Evolutionary conservation across 306 rosid species (phyloP).

Genomic region (Dicorynia guianensis): DNA sequence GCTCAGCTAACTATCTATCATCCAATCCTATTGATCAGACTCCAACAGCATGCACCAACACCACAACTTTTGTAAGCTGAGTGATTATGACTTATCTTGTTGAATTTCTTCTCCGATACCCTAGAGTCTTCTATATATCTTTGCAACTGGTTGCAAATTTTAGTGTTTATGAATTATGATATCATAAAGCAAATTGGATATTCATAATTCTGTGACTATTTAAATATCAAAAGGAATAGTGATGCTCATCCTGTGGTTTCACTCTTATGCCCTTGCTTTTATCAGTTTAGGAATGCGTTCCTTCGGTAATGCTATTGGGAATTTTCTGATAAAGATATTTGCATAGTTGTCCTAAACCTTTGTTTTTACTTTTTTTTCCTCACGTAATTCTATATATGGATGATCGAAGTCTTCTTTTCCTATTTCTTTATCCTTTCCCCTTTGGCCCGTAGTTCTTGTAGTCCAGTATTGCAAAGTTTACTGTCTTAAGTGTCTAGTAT

Average conservation of each 20-base stretch:
- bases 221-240: background rate
- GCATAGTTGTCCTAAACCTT: slow-evolving; percentile 6
- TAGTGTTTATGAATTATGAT: background rate
- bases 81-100: slow-evolving; percentile 39
- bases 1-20: slow-evolving; percentile 47
- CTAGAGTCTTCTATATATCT: background rate
- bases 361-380: background rate
- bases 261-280: background rate
- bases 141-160: slow-evolving; percentile 6
- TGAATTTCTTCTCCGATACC: slow-evolving; percentile 36
- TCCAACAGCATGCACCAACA: slow-evolving; percentile 57
- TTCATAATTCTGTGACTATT: background rate
- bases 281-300: slow-evolving; percentile 25
- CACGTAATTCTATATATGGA: background rate
- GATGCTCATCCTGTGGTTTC: background rate
- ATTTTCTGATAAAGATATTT: slow-evolving; percentile 51
- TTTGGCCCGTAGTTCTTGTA: slow-evolving; percentile 25
- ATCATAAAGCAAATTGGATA: background rate
- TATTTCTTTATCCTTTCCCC: slow-evolving; percentile 24
- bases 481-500: background rate
- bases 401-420: background rate
- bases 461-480: slow-evolving; percentile 35
- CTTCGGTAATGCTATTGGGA: slow-evolving; percentile 43
- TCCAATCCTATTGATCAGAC: slow-evolving; percentile 46
- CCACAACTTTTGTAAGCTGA: slow-evolving; percentile 57